A percentile compares a stretch with the other conserved stretches of the same genome.
Evolutionary conservation across 164 flowering plant species (phyloP).

Genomic region (Amborella trichopoda): DNA sequence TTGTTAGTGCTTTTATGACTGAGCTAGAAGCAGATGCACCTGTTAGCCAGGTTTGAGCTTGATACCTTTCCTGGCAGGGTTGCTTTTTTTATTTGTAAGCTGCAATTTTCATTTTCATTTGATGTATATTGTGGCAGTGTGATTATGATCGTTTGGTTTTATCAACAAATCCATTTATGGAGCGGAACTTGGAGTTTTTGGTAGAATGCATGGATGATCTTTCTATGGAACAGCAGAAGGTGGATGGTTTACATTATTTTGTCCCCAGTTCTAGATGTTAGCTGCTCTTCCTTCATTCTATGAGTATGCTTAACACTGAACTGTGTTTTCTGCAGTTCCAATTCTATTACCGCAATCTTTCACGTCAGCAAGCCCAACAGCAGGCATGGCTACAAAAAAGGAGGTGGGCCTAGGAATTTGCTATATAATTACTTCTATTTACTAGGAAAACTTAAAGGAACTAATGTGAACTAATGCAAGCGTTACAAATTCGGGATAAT

Average conservation of each 20-base stretch:
- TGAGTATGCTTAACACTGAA: too few species aligned
- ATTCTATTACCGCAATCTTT: conserved; percentile 68
- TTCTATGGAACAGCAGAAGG: conserved; percentile 88
- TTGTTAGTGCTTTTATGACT: conserved; percentile 92
- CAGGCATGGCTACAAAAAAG: conserved; percentile 98
- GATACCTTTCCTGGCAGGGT: neutral
- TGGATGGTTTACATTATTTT: too few species aligned
- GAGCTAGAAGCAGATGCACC: conserved; percentile 82
- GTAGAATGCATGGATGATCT: conserved; percentile 97
- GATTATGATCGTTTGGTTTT: conserved; percentile 85
- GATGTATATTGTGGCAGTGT: conserved; percentile 44
- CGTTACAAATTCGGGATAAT: too few species aligned
- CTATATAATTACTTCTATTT: too few species aligned
- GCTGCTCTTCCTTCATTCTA: too few species aligned
- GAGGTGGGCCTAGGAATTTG: conserved; percentile 52
- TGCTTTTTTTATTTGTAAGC: neutral
- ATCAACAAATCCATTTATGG: conserved; percentile 70
- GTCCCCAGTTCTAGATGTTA: too few species aligned
- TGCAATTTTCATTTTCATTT: neutral
- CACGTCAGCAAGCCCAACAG: conserved; percentile 95
- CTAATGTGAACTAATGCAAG: too few species aligned
- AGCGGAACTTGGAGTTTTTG: conserved; percentile 86
- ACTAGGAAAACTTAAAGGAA: too few species aligned
- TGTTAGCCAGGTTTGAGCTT: conserved; percentile 54
- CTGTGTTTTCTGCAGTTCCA: conserved; percentile 53